Base-by-base conservation (phyloP, 176 grass and related monocot genomes). In the Triticum monococcum region DNA sequence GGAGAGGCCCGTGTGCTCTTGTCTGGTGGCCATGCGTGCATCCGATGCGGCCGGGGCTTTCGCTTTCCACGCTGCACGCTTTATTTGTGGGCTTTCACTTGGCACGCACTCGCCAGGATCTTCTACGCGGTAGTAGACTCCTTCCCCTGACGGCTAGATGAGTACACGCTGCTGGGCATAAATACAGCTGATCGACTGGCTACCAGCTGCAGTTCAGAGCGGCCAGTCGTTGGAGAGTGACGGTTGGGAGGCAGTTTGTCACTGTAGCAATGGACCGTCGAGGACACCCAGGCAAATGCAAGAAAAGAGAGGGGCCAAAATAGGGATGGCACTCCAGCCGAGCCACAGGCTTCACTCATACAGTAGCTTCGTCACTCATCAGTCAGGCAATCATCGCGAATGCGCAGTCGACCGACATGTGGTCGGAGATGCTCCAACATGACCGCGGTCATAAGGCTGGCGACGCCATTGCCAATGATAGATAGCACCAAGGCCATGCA, bases 391-490 rank as follows among this genome's bases (percentile, higher is more conserved):
- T 17, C 48, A 17, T 9, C 9, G 28, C 28, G 28, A 28, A 28
- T 28, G 30, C 7, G 72, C 38, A 31, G 31, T 24, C 23, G 5
- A 69, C 64, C 28, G 26, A 69, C 65, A 57, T 71, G 28, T 38
- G 40, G 40, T 11, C 40, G 40, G 40, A 43, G 40, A 43, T 43
- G 40, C 40, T 43, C 2, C 40, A 43, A 3, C 40, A 43, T 9
- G 40, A 43, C 2, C 11, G 9, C 40, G 3, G 45, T 48, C 4
- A 48, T 50, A 50, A 50, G 33, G 77, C 24, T 28, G 81, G 84
- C 13, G 8, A n/a, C 24, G 76, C 68, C 81, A 85, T 68, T 68
- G 60, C 68, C 81, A 85, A 62, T 76, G 77, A 85, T 85, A 28
- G 28, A 28, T 28, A 28, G 28, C 28, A 28, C 28, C 28, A 28